Evolutionary conservation across 805 yeast genomes (phyloP), one percentile per base, ranked within the genome.

Genomic region (Wickerhamomyces pijperi): DNA sequence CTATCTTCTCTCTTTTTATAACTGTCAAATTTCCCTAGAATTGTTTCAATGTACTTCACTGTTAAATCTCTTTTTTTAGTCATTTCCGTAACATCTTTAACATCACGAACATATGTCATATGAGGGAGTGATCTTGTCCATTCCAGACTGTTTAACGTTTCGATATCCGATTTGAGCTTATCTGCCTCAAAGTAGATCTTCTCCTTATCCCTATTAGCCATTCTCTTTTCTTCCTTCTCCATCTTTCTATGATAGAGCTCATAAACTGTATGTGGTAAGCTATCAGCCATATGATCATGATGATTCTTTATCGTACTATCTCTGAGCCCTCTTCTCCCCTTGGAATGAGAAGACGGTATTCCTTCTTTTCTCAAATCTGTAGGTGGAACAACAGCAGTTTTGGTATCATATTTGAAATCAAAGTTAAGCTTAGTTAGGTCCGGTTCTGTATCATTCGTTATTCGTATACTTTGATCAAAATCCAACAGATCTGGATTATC

Each of bases 191-290:
- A 52, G 33, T 66, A 52, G 29, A 76, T 63, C 42, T 69, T 64
- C 35, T 65, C 68, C n/a, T 73, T 60, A 46, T 82, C 92, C 5
- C 69, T 59, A 37, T 54, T 54, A 23, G 46, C 28, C 70, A 78
- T 75, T 32, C 70, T 65, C 48, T 71, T 70, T 55, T 82, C 92
- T 37, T 77, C 80, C 39, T 73, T 72, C 47, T 72, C 80, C 74
- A 78, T 72, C 19, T 74, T 61, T 32, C 67, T 63, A 56, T 81
- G 85, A 48, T 70, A 71, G 11, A 60, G 43, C 23, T 54, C 49
- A 50, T 61, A 76, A 13, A 63, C 15, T 0, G 50, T 48, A 45
- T 74, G 78, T 1, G 46, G 45, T 32, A 82, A 55, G 1, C 79
- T 76, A 42, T 72, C 78, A 9, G 37, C 32, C 29, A 25, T 13